phyloP scores from a whole-genome alignment of 345 rosid genomes.

The Ricinus communis region DNA sequence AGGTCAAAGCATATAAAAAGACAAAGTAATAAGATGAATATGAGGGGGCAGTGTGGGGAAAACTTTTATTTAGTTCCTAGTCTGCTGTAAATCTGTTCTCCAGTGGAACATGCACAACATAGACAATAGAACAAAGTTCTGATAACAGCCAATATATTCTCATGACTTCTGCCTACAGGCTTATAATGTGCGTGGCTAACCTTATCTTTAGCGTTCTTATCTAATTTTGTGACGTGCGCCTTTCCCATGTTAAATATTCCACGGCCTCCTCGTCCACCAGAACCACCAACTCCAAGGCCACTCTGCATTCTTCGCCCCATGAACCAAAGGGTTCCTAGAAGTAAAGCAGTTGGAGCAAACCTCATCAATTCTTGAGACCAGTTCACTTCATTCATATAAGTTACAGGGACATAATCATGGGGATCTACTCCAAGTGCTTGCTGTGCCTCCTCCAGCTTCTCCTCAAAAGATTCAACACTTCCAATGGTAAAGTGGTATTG shows the following conservation, averaged over 20 bases:
- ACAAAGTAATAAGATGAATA: neutral
- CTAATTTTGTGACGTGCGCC: slow-evolving; percentile 79
- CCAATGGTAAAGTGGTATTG: slow-evolving; percentile 85
- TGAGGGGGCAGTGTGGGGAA: too few relatives aligned
- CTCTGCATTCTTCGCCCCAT: slow-evolving; percentile 84
- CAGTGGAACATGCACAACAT: neutral
- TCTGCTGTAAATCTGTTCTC: neutral
- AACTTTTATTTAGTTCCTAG: neutral
- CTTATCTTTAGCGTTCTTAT: slow-evolving; percentile 92
- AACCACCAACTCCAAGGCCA: slow-evolving; percentile 79
- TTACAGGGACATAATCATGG: slow-evolving; percentile 77
- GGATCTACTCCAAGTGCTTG: slow-evolving; percentile 74
- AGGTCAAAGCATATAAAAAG: neutral
- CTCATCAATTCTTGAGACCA: slow-evolving; percentile 86
- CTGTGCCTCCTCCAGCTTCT: slow-evolving; percentile 91
- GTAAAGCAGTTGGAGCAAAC: slow-evolving; percentile 70
- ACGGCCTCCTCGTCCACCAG: slow-evolving; percentile 76
- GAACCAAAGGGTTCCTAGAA: slow-evolving; percentile 65
- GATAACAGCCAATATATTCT: neutral
- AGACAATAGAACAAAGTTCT: slow-evolving; percentile 1
- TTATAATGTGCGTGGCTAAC: slow-evolving; percentile 28
- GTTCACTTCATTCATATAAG: slow-evolving; percentile 64
- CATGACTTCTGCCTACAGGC: neutral
- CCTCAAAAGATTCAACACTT: slow-evolving; percentile 89
- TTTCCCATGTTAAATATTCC: slow-evolving; percentile 96